Evolutionary conservation across 495 filamentous ascomycete species (phyloP), one percentile per base, ranked within the genome.

Genomic region (Tuber brumale): DNA sequence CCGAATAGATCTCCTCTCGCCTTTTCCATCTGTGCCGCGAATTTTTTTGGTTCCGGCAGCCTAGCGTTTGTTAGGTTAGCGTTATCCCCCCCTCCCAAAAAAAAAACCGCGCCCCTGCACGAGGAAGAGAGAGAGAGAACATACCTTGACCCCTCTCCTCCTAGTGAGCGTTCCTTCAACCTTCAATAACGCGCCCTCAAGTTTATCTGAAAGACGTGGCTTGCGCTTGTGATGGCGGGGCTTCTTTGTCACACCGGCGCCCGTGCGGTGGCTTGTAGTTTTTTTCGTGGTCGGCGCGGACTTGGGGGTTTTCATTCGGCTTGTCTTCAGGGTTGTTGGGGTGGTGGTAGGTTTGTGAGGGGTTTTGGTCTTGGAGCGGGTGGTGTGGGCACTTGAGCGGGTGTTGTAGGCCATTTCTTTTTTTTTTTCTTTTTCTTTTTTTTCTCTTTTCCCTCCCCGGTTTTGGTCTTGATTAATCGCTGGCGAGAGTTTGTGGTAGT

Each of bases 41-140:
- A 84, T 79, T 74, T 84, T 81, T 73, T 84, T 79, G 16, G 83
- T 84, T 1, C 83, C 83, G 21, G 83, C 83, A 21, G 82, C 83
- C 76, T 84, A 76, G 76, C 9, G n/a, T 27, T 61, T 31, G 79
- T 80, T 71, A 8, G 3, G 57, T 66, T 35, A 35, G 57, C 27
- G 31, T 18, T 35, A 66, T 1, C 3, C 27, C 57, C 14, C n/a
- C n/a, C n/a, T n/a, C n/a, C n/a, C n/a, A n/a, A n/a, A n/a, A n/a
- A 31, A 27, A 31, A 16, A 27, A 31, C 27, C 0, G 4, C 57
- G 9, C 27, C 14, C n/a, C 19, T 3, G 27, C 12, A 12, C 27
- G 45, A 18, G 27, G 21, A 51, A n/a, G 46, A 6, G 19, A 44
- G 23, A 61, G 45, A 51, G n/a, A n/a, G n/a, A n/a, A n/a, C n/a